These are phyloP conservation scores for Cucurbita moschata DNA, from an alignment of 306 rosid species.

Conservation along the genomic window DNA sequence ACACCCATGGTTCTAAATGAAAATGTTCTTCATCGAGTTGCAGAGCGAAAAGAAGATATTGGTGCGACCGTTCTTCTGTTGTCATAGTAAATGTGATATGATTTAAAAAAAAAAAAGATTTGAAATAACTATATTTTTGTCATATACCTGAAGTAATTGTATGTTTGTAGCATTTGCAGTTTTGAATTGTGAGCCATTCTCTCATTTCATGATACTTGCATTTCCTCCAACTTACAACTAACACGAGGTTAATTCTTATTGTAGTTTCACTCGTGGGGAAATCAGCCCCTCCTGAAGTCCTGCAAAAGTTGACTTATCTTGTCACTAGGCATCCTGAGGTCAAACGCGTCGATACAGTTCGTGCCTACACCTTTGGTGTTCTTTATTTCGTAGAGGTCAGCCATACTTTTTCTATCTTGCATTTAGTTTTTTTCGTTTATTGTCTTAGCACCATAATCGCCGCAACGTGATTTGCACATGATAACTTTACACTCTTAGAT, in stretches of 20 bases:
- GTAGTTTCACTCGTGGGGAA: slow-evolving; percentile 83
- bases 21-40: neutral
- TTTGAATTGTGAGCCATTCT: neutral
- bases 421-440: neutral
- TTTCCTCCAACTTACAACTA: neutral
- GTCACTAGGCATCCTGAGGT: slow-evolving; percentile 53
- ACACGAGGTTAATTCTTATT: neutral
- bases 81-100: neutral
- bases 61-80: neutral
- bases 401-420: neutral
- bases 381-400: slow-evolving; percentile 94
- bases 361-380: slow-evolving; percentile 93
- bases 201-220: neutral
- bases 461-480: neutral
- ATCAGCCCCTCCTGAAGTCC: slow-evolving; percentile 84
- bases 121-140: neutral
- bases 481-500: neutral
- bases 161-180: neutral
- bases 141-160: neutral
- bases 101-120: neutral
- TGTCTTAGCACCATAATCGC: neutral
- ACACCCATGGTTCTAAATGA: neutral
- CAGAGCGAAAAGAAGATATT: neutral
- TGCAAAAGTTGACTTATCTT: slow-evolving; percentile 79
- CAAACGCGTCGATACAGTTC: slow-evolving; percentile 82